Percentiles rank a stretch among this genome's conserved stretches.
phyloP scores from a whole-genome alignment of 2,329 filamentous ascomycete genomes.

The Akanthomyces muscarius region DNA sequence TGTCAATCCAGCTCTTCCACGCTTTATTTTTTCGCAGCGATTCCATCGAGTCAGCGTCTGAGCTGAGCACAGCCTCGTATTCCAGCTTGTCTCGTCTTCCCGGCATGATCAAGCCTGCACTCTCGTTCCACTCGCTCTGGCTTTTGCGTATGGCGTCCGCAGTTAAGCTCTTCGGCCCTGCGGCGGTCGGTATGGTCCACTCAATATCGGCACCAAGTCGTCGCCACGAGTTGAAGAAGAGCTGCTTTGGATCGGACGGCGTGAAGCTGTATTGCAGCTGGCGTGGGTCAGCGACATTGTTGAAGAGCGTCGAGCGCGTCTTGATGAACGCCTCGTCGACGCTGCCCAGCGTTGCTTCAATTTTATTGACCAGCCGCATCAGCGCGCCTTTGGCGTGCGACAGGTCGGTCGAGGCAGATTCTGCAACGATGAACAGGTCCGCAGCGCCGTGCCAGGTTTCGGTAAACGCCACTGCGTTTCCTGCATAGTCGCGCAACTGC shows the following conservation, averaged over 20 bases:
- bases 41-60: conserved; percentile 29
- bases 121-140: conserved; percentile 29
- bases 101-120: conserved; percentile 31
- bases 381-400: conserved; percentile 23
- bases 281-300: conserved; percentile 36
- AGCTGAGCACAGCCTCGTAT: conserved; percentile 31
- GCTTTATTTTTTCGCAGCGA: conserved; percentile 23
- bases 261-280: conserved; percentile 38
- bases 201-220: conserved; percentile 39
- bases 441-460: conserved; percentile 27
- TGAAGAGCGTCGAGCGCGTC: conserved; percentile 35
- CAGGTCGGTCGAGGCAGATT: conserved; percentile 20
- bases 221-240: conserved; percentile 45
- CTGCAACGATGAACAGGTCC: conserved; percentile 21
- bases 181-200: conserved; percentile 31
- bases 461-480: conserved; percentile 41
- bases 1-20: conserved; percentile 29
- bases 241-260: conserved; percentile 35
- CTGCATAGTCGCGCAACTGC: conserved; percentile 33
- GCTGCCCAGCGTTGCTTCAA: conserved; percentile 25
- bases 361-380: conserved; percentile 26
- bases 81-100: conserved; percentile 22
- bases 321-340: conserved; percentile 41
- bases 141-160: conserved; percentile 31
- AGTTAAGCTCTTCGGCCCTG: conserved; percentile 2